A percentile compares a stretch with the other conserved stretches of the same genome.
Evolutionary conservation across 306 rosid species (phyloP).

Genomic region (Prunus mongolica): DNA sequence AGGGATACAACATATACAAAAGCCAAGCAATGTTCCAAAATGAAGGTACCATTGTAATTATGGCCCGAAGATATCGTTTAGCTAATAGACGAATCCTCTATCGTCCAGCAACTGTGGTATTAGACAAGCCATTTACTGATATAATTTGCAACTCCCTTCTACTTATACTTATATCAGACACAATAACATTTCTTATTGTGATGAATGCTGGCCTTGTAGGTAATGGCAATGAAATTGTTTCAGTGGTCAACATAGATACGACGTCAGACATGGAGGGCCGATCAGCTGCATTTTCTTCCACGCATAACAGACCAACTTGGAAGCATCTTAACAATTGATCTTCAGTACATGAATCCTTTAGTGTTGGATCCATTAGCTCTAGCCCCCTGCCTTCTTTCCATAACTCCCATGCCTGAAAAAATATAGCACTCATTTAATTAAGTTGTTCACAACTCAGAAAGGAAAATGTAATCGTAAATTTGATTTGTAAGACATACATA

Average conservation of each 20-base stretch:
- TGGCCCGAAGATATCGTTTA: too few species aligned
- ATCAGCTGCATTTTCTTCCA: not conserved
- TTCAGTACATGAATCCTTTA: not conserved
- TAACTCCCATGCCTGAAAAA: conserved; percentile 3
- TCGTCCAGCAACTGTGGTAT: not conserved
- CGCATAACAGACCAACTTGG: conserved; percentile 4
- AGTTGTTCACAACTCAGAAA: not conserved
- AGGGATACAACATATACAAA: too few species aligned
- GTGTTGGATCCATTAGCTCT: not conserved
- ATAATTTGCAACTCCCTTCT: not conserved
- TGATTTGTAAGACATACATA: not conserved
- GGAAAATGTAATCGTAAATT: too few species aligned
- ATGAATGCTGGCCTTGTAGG: not conserved
- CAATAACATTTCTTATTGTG: not conserved
- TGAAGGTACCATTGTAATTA: too few species aligned
- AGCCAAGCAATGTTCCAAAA: too few species aligned
- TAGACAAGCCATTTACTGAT: not conserved
- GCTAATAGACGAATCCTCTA: too few species aligned
- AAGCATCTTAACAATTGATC: conserved; percentile 8
- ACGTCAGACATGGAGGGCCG: not conserved
- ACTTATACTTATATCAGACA: not conserved
- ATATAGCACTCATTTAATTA: too few species aligned
- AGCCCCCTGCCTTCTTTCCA: not conserved
- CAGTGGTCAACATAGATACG: not conserved
- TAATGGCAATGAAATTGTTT: not conserved